These are phyloP conservation scores for Phytopythium delawarense DNA, from an alignment of 352 stramenopile genomes.

Conservation along the genomic window DNA sequence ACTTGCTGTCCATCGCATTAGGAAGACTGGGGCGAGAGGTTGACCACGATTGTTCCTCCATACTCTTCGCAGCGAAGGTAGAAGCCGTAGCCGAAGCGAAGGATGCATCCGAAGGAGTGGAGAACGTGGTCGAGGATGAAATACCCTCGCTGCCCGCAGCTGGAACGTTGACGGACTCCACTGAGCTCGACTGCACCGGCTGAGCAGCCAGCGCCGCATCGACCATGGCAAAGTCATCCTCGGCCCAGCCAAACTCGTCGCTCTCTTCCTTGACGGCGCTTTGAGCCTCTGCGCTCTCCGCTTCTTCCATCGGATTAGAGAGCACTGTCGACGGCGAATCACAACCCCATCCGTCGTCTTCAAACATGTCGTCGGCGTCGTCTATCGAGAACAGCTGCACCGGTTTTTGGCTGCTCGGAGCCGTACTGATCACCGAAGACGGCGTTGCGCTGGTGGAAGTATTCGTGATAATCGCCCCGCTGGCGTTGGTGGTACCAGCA, in stretches of 20 bases:
- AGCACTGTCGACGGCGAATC: slow-evolving; percentile 72
- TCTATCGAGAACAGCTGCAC: slow-evolving; percentile 75
- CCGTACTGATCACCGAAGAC: neutral
- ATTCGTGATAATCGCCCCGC: slow-evolving; percentile 3
- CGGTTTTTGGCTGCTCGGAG: slow-evolving; percentile 14
- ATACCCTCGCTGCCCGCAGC: neutral
- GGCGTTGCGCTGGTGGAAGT: slow-evolving; percentile 1
- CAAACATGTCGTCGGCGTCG: slow-evolving; percentile 52
- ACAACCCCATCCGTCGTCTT: slow-evolving; percentile 66
- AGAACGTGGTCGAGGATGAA: neutral
- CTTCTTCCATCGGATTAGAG: slow-evolving; percentile 30
- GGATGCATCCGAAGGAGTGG: neutral
- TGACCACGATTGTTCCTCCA: slow-evolving; percentile 1
- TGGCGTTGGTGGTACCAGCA: neutral
- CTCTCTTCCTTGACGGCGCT: slow-evolving; percentile 6
- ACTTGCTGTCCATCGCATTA: neutral
- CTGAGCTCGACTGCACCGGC: neutral
- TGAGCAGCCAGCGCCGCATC: slow-evolving; percentile 14
- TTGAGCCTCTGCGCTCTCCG: slow-evolving; percentile 7
- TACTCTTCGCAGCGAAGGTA: neutral
- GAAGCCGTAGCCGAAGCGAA: neutral
- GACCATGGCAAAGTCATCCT: slow-evolving; percentile 29
- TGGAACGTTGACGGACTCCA: neutral
- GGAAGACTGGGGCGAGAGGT: slow-evolving; percentile 1
- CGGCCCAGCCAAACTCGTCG: slow-evolving; percentile 47